A percentile compares a stretch with the other conserved stretches of the same genome.
phyloP scores from a whole-genome alignment of 768 basidiomycete genomes.

The Podaxis sp. region DNA sequence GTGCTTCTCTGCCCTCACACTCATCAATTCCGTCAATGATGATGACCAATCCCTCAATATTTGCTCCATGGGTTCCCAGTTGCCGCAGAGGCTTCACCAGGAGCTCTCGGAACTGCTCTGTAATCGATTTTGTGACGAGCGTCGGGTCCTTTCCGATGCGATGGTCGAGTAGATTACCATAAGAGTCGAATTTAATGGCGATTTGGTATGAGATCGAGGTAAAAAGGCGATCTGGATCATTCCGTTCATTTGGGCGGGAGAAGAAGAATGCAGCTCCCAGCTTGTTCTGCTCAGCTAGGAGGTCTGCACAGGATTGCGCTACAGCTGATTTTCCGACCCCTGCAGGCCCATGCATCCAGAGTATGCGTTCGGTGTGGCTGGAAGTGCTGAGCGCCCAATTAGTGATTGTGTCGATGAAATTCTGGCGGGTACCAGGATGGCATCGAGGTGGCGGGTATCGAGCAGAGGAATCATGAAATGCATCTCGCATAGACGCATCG shows the following conservation, averaged over 20 bases:
- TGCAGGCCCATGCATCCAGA: constrained; percentile 5
- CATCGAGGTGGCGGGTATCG: not conserved
- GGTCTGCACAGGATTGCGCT: not conserved
- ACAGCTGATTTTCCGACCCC: constrained; percentile 1
- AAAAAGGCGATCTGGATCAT: not conserved
- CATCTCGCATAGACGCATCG: not conserved
- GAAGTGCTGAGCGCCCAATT: not conserved
- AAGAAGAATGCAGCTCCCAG: constrained; percentile 7
- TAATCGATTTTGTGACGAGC: not conserved
- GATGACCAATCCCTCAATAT: not conserved
- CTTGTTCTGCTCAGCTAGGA: not conserved
- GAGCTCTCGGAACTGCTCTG: not conserved
- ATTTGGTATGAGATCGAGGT: constrained; percentile 1
- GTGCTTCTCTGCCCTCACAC: not conserved
- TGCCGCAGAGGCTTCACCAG: not conserved
- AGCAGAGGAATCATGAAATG: not conserved
- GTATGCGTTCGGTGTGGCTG: not conserved
- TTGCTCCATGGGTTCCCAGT: not conserved
- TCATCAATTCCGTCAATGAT: constrained; percentile 17
- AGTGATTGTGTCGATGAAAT: not conserved
- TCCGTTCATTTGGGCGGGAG: not conserved
- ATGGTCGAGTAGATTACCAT: not conserved
- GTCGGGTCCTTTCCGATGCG: not conserved
- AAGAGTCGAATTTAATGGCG: not conserved
- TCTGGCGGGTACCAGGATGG: not conserved